Percentiles rank a stretch among this genome's conserved stretches.
phyloP scores from a whole-genome alignment of 495 filamentous ascomycete species.

The Endocarpon pusillum region DNA sequence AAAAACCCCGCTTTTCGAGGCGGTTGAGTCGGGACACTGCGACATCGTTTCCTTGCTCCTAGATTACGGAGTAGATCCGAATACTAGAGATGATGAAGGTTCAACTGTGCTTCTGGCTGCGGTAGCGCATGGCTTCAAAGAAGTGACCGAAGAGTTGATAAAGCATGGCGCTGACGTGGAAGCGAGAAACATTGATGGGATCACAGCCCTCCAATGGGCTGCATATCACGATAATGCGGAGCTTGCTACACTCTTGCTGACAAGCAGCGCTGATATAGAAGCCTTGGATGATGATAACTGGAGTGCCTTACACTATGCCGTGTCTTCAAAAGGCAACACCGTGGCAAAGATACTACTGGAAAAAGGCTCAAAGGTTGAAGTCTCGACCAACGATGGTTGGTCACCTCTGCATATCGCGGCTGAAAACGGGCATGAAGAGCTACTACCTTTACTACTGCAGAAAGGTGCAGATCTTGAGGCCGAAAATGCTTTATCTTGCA shows the following conservation, averaged over 20 bases:
- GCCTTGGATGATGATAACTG: slow-evolving; percentile 12
- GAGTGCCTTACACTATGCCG: slow-evolving; percentile 23
- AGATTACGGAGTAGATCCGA: slow-evolving; percentile 1
- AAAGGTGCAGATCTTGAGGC: slow-evolving; percentile 18
- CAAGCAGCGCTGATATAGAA: slow-evolving; percentile 14
- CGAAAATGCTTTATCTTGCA: too few relatives aligned
- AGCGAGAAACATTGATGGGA: slow-evolving; percentile 13
- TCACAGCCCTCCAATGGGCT: slow-evolving; percentile 23
- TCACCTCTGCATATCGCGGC: slow-evolving; percentile 27
- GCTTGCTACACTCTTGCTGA: slow-evolving; percentile 14
- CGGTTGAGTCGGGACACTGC: too few relatives aligned
- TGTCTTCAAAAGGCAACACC: slow-evolving; percentile 16
- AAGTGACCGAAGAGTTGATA: too few relatives aligned
- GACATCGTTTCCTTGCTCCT: slow-evolving; percentile 2
- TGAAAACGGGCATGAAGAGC: slow-evolving; percentile 17
- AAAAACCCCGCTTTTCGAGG: too few relatives aligned
- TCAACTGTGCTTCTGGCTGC: too few relatives aligned
- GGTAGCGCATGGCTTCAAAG: too few relatives aligned
- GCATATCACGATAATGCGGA: slow-evolving; percentile 8
- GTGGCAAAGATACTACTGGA: slow-evolving; percentile 24
- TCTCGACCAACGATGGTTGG: slow-evolving; percentile 14
- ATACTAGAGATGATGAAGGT: too few relatives aligned
- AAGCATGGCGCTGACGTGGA: slow-evolving; percentile 23
- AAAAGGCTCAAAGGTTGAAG: slow-evolving; percentile 24
- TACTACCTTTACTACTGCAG: slow-evolving; percentile 22